These are phyloP conservation scores for Prunus mongolica DNA, from an alignment of 306 rosid species.

Conservation along the genomic window DNA sequence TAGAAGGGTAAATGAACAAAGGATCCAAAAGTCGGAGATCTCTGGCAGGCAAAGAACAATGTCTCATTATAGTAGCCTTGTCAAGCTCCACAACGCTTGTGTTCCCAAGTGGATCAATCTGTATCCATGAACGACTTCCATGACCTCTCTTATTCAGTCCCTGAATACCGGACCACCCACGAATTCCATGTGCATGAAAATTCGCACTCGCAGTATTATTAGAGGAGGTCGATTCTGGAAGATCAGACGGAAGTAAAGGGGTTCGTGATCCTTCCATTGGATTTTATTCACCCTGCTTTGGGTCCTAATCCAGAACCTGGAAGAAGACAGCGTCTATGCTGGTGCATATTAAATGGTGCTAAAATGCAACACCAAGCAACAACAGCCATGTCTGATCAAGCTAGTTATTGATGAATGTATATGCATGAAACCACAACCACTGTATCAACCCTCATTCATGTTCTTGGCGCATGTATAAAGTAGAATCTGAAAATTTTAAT, in stretches of 20 bases:
- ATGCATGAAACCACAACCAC: neutral
- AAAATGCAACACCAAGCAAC: conserved; percentile 21
- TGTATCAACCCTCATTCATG: neutral
- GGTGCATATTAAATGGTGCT: conserved; percentile 12
- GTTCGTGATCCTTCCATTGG: conserved; percentile 48
- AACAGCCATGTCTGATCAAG: conserved; percentile 1
- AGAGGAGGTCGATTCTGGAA: conserved; percentile 29
- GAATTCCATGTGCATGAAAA: conserved; percentile 31
- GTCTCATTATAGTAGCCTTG: conserved; percentile 88
- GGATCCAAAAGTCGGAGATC: conserved; percentile 95
- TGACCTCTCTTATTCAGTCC: conserved; percentile 87
- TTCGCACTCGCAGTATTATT: conserved; percentile 24
- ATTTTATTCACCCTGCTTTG: conserved; percentile 16
- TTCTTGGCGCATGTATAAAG: neutral
- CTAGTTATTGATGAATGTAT: neutral
- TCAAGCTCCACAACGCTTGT: conserved; percentile 67
- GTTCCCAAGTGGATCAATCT: conserved; percentile 62
- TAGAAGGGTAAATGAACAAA: conserved; percentile 83
- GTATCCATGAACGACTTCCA: conserved; percentile 96
- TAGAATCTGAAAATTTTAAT: neutral
- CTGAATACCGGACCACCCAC: conserved; percentile 38
- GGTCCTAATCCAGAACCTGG: conserved; percentile 6
- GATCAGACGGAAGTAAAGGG: conserved; percentile 28
- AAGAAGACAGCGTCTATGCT: conserved; percentile 7
- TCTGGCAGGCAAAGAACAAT: conserved; percentile 85